These are phyloP conservation scores for Fusarium sublunatum DNA, from an alignment of 2,329 filamentous ascomycete species.

Conservation along the genomic window DNA sequence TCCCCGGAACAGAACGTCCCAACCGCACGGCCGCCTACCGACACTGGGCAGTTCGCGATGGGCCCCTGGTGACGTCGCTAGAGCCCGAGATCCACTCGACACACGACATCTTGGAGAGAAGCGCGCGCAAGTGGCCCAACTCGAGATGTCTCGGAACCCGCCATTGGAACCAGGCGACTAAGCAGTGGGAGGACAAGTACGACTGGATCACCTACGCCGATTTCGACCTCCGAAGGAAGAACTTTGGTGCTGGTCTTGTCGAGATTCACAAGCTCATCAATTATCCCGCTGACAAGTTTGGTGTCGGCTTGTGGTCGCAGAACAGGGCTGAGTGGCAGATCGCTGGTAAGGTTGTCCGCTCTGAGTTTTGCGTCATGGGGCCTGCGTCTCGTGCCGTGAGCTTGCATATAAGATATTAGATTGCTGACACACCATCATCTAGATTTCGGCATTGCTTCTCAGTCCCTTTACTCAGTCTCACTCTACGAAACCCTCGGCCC, in stretches of 20 bases:
- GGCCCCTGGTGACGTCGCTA: slow-evolving; percentile 74
- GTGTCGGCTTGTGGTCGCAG: slow-evolving; percentile 86
- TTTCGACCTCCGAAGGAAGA: slow-evolving; percentile 80
- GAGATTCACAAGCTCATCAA: slow-evolving; percentile 82
- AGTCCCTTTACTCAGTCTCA: slow-evolving; percentile 88
- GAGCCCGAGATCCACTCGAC: slow-evolving; percentile 77
- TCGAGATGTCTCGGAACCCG: slow-evolving; percentile 82
- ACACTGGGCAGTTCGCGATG: slow-evolving; percentile 81
- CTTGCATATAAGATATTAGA: slow-evolving; percentile 7
- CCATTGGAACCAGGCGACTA: slow-evolving; percentile 78
- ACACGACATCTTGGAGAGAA: slow-evolving; percentile 83
- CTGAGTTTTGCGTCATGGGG: slow-evolving; percentile 10
- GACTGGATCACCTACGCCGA: slow-evolving; percentile 86
- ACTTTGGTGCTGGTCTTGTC: slow-evolving; percentile 86
- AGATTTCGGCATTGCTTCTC: slow-evolving; percentile 90
- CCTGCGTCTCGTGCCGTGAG: slow-evolving; percentile 6
- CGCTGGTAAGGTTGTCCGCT: slow-evolving; percentile 62
- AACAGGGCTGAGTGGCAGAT: slow-evolving; percentile 92
- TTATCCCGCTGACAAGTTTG: slow-evolving; percentile 71
- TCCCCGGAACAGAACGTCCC: slow-evolving; percentile 79
- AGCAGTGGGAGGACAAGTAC: slow-evolving; percentile 79
- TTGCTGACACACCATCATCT: slow-evolving; percentile 25
- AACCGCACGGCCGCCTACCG: slow-evolving; percentile 83
- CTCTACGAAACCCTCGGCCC: slow-evolving; percentile 96
- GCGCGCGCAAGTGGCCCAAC: slow-evolving; percentile 71